Percentiles rank a stretch among this genome's conserved stretches.
phyloP scores from a whole-genome alignment of 495 filamentous ascomycete genomes.

The Aspergillus ostianus region DNA sequence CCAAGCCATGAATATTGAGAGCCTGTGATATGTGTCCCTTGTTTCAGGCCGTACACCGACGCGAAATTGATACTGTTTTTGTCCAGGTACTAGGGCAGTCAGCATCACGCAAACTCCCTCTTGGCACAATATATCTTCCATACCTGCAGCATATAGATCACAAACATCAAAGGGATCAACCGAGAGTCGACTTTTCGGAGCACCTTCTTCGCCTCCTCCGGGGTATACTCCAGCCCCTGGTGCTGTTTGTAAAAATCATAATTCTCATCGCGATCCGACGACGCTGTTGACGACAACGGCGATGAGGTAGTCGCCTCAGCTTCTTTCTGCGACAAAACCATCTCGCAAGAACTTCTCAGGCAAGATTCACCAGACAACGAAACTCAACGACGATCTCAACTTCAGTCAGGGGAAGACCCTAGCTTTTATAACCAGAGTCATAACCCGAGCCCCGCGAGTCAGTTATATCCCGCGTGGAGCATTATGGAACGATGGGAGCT shows the following conservation, averaged over 20 bases:
- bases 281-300: conserved; percentile 5
- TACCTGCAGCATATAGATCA: conserved; percentile 50
- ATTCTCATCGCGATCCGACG: conserved; percentile 24
- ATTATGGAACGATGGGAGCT: neutral
- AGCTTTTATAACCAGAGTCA: neutral
- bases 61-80: conserved; percentile 62
- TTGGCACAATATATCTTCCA: neutral
- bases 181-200: conserved; percentile 54
- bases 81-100: conserved; percentile 44
- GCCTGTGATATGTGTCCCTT: conserved; percentile 49
- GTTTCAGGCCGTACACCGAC: conserved; percentile 55
- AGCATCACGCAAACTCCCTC: neutral
- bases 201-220: conserved; percentile 47
- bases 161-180: conserved; percentile 54
- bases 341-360: neutral
- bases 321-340: conserved; percentile 13
- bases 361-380: neutral
- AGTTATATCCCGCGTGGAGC: neutral
- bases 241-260: conserved; percentile 26
- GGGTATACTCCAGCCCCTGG: conserved; percentile 35
- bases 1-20: conserved; percentile 60
- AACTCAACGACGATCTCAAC: neutral
- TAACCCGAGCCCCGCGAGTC: neutral
- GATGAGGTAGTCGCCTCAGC: conserved; percentile 14
- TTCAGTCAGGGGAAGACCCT: neutral